Base-by-base conservation (phyloP, 73 alveolate species). In the Halteria grandinella region DNA sequence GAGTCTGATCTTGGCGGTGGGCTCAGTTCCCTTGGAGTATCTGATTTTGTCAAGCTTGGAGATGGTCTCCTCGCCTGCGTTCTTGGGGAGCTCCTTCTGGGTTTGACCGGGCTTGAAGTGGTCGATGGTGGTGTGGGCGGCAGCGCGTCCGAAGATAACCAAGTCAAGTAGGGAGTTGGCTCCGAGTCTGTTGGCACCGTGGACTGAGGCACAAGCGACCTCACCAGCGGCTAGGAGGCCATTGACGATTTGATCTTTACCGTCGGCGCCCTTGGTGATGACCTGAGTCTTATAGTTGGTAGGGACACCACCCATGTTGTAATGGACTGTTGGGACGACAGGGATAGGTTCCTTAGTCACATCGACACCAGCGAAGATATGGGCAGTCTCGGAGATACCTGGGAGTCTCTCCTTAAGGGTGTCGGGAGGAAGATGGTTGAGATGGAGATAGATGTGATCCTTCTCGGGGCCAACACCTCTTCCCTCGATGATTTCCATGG, bases 271-370 rank as follows among this genome's bases (percentile, higher is more conserved):
- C 51, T 55, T 64, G 44, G 73, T 79, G 0, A 97, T 1, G 20
- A 87, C 98, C 72, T 95, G 96, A 5, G 98, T 89, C 85, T 91
- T 96, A 86, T 85, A 95, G 79, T 96, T 94, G 39, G 99, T 96
- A 33, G 98, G 99, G 54, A 96, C 63, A 47, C 99, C 99, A 15
- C 99, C 99, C 99, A 97, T 97, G 79, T 96, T 95, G 89, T 97
- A 97, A 87, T 97, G 99, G 75, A 97, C 99, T 14, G 99, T 94
- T 40, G 99, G 99, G 40, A 95, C 73, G 47, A 95, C 97, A 0
- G 99, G 99, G 21, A 91, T 94, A n/a, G 99, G 98, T 70, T 95
- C 99, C 79, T 93, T 91, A 59, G 98, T 95, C 21, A 89, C 98
- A 80, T 95, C 99, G n/a, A 95, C 99, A 5, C 97, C 97, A 10